Percentiles rank a stretch among this genome's conserved stretches.
Evolutionary conservation across 495 filamentous ascomycete species (phyloP).

Genomic region (Friedmanniomyces simplex): DNA sequence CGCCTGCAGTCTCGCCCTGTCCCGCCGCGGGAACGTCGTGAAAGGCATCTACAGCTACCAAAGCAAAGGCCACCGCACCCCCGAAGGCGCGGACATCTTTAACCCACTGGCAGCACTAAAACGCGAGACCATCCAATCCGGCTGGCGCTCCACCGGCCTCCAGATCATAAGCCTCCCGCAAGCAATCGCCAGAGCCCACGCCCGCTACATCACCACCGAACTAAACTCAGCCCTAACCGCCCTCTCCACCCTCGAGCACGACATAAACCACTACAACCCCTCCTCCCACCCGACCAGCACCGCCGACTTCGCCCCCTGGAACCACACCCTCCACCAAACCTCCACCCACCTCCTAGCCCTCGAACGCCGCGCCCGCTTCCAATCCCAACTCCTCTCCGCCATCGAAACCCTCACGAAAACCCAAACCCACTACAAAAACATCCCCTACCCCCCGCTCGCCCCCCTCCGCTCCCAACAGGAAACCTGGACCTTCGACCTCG

Average conservation of each 20-base stretch:
- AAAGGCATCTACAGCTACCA: slow-evolving; percentile 7
- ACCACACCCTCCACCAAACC: not conserved
- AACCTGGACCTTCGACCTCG: not conserved
- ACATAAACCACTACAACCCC: not conserved
- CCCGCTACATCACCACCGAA: not conserved
- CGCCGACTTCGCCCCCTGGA: not conserved
- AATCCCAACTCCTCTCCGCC: not conserved
- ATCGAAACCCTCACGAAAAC: not conserved
- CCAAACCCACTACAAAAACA: not conserved
- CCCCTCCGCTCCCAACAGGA: not conserved
- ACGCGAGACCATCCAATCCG: not conserved
- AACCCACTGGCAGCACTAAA: not conserved
- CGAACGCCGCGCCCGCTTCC: not conserved
- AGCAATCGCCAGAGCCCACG: not conserved
- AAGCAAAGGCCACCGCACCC: not conserved
- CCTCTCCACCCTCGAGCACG: not conserved
- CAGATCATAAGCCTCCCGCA: slow-evolving; percentile 1
- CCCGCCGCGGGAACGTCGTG: not conserved
- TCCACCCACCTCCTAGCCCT: not conserved
- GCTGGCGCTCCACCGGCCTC: slow-evolving; percentile 1
- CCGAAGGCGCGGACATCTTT: not conserved
- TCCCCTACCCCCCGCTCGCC: not conserved
- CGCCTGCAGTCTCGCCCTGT: slow-evolving; percentile 2
- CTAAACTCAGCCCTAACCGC: not conserved
- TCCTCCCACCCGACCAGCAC: not conserved